Evolutionary conservation across 2,329 filamentous ascomycete genomes (phyloP).

Genomic region (Curvularia sp.): DNA sequence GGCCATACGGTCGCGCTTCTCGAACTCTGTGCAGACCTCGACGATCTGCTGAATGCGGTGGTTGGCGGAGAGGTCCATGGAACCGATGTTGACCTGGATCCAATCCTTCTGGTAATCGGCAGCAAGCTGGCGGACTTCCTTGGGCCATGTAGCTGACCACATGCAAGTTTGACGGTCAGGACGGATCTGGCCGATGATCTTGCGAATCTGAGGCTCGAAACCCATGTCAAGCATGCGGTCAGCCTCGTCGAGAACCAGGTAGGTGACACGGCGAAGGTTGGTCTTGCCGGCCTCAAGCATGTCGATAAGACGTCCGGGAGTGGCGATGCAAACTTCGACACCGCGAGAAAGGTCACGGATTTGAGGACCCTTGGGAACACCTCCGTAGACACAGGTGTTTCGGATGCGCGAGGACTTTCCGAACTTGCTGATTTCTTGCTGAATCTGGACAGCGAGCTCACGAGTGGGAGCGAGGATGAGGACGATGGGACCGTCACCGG

Average conservation of each 20-base stretch:
- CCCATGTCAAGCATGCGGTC: constrained; percentile 99
- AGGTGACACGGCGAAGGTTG: constrained; percentile 96
- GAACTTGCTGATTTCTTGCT: constrained; percentile 98
- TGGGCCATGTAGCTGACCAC: constrained; percentile 99
- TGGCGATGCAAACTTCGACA: constrained; percentile 98
- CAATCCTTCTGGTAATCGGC: constrained; percentile 92
- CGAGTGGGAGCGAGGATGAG: constrained; percentile 94
- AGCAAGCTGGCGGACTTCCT: constrained; percentile 93
- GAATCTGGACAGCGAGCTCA: constrained; percentile 98
- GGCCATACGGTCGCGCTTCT: constrained; percentile 97
- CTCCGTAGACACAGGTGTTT: constrained; percentile 98
- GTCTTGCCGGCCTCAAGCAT: constrained; percentile 99
- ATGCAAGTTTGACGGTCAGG: constrained; percentile 99
- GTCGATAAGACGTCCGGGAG: constrained; percentile 95
- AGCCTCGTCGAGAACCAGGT: constrained; percentile 97
- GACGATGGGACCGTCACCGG: constrained; percentile 95
- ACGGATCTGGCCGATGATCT: constrained; percentile 96
- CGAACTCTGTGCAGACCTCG: constrained; percentile 92
- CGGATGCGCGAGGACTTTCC: constrained; percentile 97
- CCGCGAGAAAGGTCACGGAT: constrained; percentile 93
- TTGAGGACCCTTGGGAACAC: constrained; percentile 96
- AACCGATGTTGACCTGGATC: constrained; percentile 98
- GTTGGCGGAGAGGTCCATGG: constrained; percentile 94
- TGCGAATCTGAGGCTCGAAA: constrained; percentile 99
- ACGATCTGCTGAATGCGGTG: constrained; percentile 98